Conservation (phyloP, 1,284 basidiomycete genomes). For the Cutaneotrichosporon mucoides region DNA sequence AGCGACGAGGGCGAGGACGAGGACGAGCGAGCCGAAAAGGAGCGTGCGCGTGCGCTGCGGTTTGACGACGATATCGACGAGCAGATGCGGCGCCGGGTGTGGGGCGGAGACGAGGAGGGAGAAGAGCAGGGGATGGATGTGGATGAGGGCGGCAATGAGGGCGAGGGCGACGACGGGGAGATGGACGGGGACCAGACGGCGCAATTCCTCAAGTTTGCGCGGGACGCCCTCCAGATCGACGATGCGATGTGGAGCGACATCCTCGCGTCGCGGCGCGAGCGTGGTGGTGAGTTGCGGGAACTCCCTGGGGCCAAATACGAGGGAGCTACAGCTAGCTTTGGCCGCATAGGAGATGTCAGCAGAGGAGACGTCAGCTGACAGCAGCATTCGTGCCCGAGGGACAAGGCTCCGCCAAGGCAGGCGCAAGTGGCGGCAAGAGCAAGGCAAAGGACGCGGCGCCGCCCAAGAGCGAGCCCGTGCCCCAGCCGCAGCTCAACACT, state of each 20-base stretch:
- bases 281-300: conserved; percentile 45
- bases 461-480: neutral
- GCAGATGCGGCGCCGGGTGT: conserved; percentile 77
- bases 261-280: conserved; percentile 67
- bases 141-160: conserved; percentile 59
- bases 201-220: conserved; percentile 87
- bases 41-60: conserved; percentile 26
- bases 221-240: conserved; percentile 78
- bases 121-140: conserved; percentile 67
- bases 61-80: conserved; percentile 74
- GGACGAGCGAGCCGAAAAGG: conserved; percentile 20
- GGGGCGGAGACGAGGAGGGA: conserved; percentile 51
- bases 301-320: too few relatives aligned
- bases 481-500: conserved; percentile 69
- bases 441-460: neutral
- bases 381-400: conserved; percentile 15
- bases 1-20: conserved; percentile 20
- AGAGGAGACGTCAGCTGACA: neutral
- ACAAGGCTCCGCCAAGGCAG: too few relatives aligned
- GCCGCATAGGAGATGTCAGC: too few relatives aligned
- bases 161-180: neutral
- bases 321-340: too few relatives aligned
- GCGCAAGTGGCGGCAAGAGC: neutral
- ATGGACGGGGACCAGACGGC: conserved; percentile 57
- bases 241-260: conserved; percentile 80